A percentile compares a stretch with the other conserved stretches of the same genome.
These are phyloP conservation scores for Spiromastix sp. DNA, from an alignment of 2,329 filamentous ascomycete species.

Conservation along the genomic window DNA sequence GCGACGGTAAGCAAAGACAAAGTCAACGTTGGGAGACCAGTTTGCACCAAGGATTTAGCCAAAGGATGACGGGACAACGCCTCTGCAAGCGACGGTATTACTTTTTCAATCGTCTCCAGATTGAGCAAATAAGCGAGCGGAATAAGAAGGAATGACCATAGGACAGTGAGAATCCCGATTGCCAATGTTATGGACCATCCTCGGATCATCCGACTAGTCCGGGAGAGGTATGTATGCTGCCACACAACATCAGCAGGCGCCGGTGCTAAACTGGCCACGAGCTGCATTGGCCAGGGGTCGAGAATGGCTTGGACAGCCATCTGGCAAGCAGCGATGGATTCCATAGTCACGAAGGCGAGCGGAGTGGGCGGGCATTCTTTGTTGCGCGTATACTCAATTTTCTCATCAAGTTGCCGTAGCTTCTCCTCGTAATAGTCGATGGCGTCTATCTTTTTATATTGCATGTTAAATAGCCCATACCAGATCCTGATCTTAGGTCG, in stretches of 20 bases:
- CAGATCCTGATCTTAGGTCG: conserved; percentile 64
- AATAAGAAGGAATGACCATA: conserved; percentile 79
- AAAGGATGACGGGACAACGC: conserved; percentile 59
- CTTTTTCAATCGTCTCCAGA: conserved; percentile 64
- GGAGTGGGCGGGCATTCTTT: conserved; percentile 69
- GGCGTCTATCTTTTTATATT: conserved; percentile 67
- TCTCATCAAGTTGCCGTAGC: conserved; percentile 65
- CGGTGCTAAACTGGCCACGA: conserved; percentile 77
- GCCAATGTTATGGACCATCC: conserved; percentile 76
- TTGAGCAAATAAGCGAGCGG: conserved; percentile 71
- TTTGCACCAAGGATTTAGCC: conserved; percentile 68
- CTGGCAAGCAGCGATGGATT: conserved; percentile 81
- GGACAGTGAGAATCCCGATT: conserved; percentile 70
- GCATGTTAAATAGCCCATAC: conserved; percentile 65
- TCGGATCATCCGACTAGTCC: conserved; percentile 61
- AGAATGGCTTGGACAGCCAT: conserved; percentile 95
- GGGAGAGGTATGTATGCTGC: conserved; percentile 79
- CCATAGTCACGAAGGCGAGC: conserved; percentile 93
- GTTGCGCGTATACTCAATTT: conserved; percentile 58
- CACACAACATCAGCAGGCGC: conserved; percentile 90
- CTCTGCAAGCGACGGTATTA: conserved; percentile 60
- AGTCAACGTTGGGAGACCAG: conserved; percentile 73
- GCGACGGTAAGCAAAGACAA: conserved; percentile 80
- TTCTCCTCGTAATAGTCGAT: conserved; percentile 92
- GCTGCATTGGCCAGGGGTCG: conserved; percentile 75